Percentiles rank a stretch among this genome's conserved stretches.
Conservation (phyloP, 2,329 filamentous ascomycete species). For the Calonectria leucothoes region DNA sequence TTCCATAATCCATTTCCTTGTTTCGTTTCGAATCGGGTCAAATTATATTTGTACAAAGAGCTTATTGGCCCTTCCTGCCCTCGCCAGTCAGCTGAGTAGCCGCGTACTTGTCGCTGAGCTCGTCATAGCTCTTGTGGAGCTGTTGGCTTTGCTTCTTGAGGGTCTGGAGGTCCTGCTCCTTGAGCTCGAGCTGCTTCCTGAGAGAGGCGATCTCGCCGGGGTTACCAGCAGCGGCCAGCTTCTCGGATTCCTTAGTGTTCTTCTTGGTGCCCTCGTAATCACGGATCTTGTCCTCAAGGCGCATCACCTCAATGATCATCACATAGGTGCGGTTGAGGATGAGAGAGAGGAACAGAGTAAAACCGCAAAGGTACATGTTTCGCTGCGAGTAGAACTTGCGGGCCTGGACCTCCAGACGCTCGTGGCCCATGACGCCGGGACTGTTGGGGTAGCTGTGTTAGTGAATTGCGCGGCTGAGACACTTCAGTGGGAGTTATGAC, state of each 20-base stretch:
- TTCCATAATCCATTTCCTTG: not conserved
- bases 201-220: conserved; percentile 79
- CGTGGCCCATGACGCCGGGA: conserved; percentile 83
- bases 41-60: not conserved
- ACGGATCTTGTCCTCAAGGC: conserved; percentile 93
- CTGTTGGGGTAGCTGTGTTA: conserved; percentile 43
- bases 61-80: conserved; percentile 69
- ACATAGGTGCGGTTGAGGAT: conserved; percentile 99
- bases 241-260: conserved; percentile 74
- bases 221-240: conserved; percentile 78
- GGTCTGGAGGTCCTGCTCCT: conserved; percentile 85
- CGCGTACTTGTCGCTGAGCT: conserved; percentile 84
- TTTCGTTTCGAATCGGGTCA: not conserved
- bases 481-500: conserved; percentile 41
- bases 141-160: conserved; percentile 94
- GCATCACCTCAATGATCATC: conserved; percentile 92
- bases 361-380: conserved; percentile 99
- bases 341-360: conserved; percentile 97
- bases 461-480: conserved; percentile 19
- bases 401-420: conserved; percentile 97
- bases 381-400: conserved; percentile 99
- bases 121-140: conserved; percentile 86
- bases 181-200: conserved; percentile 78
- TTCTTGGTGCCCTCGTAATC: conserved; percentile 72
- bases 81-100: conserved; percentile 63